Evolutionary conservation across 2,329 filamentous ascomycete species (phyloP).

Genomic region (Ophiostoma himal-ulmi): DNA sequence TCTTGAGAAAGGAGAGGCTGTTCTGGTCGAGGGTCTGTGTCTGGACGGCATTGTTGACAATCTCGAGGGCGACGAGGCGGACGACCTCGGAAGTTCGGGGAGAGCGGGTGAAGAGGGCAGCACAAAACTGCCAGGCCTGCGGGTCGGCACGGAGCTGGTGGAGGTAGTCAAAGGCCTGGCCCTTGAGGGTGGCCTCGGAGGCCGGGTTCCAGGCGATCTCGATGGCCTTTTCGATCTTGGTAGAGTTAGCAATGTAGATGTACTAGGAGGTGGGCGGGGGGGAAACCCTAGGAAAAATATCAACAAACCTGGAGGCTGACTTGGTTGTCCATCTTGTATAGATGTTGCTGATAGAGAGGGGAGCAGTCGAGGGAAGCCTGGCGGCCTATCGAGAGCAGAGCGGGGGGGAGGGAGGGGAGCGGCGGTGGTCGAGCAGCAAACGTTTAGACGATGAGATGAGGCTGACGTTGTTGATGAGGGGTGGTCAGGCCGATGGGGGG

Average conservation of each 20-base stretch:
- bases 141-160: conserved; percentile 74
- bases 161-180: conserved; percentile 76
- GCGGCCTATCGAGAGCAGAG: conserved; percentile 12
- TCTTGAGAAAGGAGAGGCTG: conserved; percentile 69
- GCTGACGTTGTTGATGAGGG: not conserved
- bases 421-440: conserved; percentile 12
- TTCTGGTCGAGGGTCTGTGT: conserved; percentile 67
- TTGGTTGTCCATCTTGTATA: conserved; percentile 19
- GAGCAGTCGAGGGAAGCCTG: conserved; percentile 14
- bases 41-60: conserved; percentile 87
- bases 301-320: conserved; percentile 21
- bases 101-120: conserved; percentile 73
- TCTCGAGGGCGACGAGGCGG: conserved; percentile 81
- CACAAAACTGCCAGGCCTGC: conserved; percentile 84
- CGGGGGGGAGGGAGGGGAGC: not conserved
- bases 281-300: not conserved
- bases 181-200: conserved; percentile 68
- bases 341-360: not conserved
- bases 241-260: not conserved
- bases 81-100: conserved; percentile 76
- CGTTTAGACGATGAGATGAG: not conserved
- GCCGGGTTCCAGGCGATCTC: conserved; percentile 83
- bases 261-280: not conserved
- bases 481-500: not conserved
- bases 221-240: conserved; percentile 87